phyloP scores from a whole-genome alignment of 1,284 basidiomycete species.

The Cronartium quercuum region DNA sequence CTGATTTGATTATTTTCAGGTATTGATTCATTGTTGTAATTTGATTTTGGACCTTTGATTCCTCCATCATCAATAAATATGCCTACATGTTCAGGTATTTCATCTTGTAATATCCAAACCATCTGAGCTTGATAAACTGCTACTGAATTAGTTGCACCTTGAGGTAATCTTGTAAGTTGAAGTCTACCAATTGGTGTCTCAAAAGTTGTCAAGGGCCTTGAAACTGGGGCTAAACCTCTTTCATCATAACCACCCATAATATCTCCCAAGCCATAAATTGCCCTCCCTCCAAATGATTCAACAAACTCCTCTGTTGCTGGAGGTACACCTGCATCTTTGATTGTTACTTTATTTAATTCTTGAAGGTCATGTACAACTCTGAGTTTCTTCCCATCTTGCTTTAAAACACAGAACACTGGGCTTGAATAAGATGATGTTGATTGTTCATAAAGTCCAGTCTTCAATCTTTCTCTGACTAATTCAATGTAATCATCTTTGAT shows the following conservation, averaged over 20 bases:
- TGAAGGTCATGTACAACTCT: neutral
- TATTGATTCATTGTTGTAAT: slow-evolving; percentile 11
- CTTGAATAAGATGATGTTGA: slow-evolving; percentile 1
- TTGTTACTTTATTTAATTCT: too few species aligned
- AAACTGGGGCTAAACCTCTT: slow-evolving; percentile 3
- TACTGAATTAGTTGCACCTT: slow-evolving; percentile 8
- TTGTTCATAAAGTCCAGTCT: neutral
- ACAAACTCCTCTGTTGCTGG: neutral
- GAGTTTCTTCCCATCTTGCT: too few species aligned
- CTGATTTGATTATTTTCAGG: neutral
- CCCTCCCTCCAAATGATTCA: neutral
- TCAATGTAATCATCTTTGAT: neutral
- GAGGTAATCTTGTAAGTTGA: slow-evolving; percentile 9
- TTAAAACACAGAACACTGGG: slow-evolving; percentile 12
- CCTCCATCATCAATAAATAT: slow-evolving; percentile 34
- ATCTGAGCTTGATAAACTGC: slow-evolving; percentile 14
- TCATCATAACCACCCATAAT: slow-evolving; percentile 30
- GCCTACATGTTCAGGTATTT: neutral
- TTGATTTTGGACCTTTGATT: slow-evolving; percentile 4
- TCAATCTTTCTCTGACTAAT: neutral
- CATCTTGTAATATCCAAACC: slow-evolving; percentile 10
- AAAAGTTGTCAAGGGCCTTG: slow-evolving; percentile 9
- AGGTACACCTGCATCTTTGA: neutral
- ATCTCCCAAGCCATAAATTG: neutral
- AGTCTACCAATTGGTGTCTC: slow-evolving; percentile 13